A percentile compares a stretch with the other conserved stretches of the same genome.
phyloP scores from a whole-genome alignment of 176 grass and related monocot species.

The Alloteropsis semialata region DNA sequence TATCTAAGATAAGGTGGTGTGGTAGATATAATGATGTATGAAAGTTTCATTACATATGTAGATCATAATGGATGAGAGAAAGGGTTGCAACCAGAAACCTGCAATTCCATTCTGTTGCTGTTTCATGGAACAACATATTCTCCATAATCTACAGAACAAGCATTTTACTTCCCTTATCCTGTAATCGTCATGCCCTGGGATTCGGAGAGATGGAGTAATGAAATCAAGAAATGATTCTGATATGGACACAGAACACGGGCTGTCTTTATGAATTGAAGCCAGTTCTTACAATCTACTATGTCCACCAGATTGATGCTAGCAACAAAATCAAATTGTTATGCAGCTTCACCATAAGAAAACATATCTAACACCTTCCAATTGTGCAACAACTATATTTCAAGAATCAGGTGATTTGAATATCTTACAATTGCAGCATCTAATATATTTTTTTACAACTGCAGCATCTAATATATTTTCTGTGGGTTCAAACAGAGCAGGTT shows the following conservation, averaged over 20 bases:
- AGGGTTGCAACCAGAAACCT: not conserved
- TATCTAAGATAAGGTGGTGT: conserved; percentile 3
- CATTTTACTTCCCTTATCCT: not conserved
- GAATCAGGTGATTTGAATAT: conserved; percentile 3
- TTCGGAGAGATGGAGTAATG: not conserved
- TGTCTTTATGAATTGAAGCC: not conserved
- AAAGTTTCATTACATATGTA: not conserved
- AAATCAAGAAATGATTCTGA: conserved; percentile 8
- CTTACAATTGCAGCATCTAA: not conserved
- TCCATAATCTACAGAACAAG: conserved; percentile 11
- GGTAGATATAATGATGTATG: conserved; percentile 5
- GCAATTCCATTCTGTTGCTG: not conserved
- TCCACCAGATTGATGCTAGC: not conserved
- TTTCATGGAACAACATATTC: conserved; percentile 2
- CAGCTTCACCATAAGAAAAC: not conserved
- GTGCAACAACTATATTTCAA: not conserved
- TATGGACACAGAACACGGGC: not conserved
- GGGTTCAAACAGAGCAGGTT: not conserved
- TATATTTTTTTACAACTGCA: too few relatives aligned
- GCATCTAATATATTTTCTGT: too few relatives aligned
- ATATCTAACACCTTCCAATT: not conserved
- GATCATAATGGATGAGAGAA: not conserved
- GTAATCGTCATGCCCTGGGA: not conserved
- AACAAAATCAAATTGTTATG: not conserved
- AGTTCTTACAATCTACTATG: not conserved